Conservation (phyloP, 1,284 basidiomycete genomes). For the Taiwanofungus camphoratus region DNA sequence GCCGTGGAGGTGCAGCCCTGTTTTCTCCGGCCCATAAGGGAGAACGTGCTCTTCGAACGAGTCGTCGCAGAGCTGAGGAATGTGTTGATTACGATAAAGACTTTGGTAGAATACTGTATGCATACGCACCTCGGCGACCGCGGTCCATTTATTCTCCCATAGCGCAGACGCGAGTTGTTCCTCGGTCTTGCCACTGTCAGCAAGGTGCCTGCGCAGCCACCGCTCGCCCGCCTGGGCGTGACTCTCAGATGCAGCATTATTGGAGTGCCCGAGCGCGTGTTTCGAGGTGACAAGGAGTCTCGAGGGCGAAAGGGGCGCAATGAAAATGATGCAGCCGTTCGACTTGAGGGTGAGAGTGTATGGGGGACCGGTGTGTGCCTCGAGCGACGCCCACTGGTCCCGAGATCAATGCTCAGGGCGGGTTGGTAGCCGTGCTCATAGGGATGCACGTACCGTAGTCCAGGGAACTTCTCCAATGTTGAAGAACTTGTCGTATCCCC, state of each 20-base stretch:
- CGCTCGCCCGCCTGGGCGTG: slow-evolving; percentile 78
- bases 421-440: background rate
- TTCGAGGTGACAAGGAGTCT: slow-evolving; percentile 90
- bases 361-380: slow-evolving; percentile 68
- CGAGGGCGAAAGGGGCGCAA: slow-evolving; percentile 75
- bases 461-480: slow-evolving; percentile 95
- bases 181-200: slow-evolving; percentile 59
- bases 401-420: background rate
- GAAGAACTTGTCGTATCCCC: slow-evolving; percentile 99
- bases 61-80: slow-evolving; percentile 86
- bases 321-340: slow-evolving; percentile 98
- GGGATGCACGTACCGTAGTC: slow-evolving; percentile 69
- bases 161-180: slow-evolving; percentile 70
- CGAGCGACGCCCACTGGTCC: slow-evolving; percentile 73
- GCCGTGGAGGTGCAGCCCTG: slow-evolving; percentile 93
- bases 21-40: slow-evolving; percentile 72
- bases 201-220: slow-evolving; percentile 81
- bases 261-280: slow-evolving; percentile 68
- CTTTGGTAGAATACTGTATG: background rate
- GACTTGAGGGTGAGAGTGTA: slow-evolving; percentile 93
- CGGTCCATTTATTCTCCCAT: slow-evolving; percentile 86
- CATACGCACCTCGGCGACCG: slow-evolving; percentile 78
- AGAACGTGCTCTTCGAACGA: slow-evolving; percentile 98
- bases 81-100: background rate
- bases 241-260: slow-evolving; percentile 32